Conservation (phyloP, 2,329 filamentous ascomycete genomes). For the Massarina eburnea region DNA sequence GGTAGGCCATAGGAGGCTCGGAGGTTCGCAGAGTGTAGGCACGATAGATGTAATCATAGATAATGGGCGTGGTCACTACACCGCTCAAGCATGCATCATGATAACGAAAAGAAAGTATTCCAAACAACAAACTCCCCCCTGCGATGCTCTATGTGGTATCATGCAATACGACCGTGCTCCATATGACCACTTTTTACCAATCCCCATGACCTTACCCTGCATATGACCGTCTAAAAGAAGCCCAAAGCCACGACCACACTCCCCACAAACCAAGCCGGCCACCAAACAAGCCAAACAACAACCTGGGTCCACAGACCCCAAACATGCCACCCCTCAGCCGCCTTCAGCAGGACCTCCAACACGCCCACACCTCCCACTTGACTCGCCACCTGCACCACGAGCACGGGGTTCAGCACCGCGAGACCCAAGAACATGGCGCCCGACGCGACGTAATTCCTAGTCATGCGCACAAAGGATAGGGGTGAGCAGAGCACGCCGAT, state of each 20-base stretch:
- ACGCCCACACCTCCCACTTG: slow-evolving; percentile 42
- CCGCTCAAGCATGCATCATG: slow-evolving; percentile 3
- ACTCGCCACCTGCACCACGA: slow-evolving; percentile 33
- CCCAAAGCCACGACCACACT: slow-evolving; percentile 32
- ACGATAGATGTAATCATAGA: slow-evolving; percentile 13
- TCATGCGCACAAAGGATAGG: slow-evolving; percentile 68
- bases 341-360: slow-evolving; percentile 64
- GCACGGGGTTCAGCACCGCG: slow-evolving; percentile 34
- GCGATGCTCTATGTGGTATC: slow-evolving; percentile 3
- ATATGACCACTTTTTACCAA: not conserved
- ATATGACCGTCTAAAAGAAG: slow-evolving; percentile 7
- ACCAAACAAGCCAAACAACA: slow-evolving; percentile 93
- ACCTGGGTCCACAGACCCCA: slow-evolving; percentile 88
- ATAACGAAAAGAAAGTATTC: not conserved
- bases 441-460: slow-evolving; percentile 10
- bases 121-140: not conserved
- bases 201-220: not conserved
- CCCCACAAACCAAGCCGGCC: slow-evolving; percentile 82
- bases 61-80: not conserved
- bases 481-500: slow-evolving; percentile 78
- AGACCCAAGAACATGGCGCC: slow-evolving; percentile 21
- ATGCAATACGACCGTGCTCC: not conserved
- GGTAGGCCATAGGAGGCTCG: not conserved
- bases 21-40: not conserved
- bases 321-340: slow-evolving; percentile 85